These are phyloP conservation scores for Hibiscus syriacus DNA, from an alignment of 345 rosid species.

Conservation along the genomic window DNA sequence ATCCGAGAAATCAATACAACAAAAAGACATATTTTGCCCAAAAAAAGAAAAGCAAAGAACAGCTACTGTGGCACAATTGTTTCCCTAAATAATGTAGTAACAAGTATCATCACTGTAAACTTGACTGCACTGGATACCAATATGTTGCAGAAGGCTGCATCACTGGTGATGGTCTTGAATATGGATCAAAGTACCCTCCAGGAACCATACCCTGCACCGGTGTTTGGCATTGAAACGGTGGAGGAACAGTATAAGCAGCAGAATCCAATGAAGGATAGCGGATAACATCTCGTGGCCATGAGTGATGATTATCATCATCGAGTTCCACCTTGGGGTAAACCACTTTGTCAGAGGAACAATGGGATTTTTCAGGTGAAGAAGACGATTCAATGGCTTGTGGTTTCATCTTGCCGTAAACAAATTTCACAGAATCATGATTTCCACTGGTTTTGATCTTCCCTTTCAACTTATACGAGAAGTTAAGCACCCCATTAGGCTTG, in stretches of 20 bases:
- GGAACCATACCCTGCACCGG: neutral
- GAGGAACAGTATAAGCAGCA: neutral
- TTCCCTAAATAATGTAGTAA: neutral
- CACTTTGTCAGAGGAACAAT: neutral
- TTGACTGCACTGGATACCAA: neutral
- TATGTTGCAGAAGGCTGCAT: neutral
- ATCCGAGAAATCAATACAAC: neutral
- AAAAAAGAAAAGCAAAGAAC: no score
- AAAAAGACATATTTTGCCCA: no score
- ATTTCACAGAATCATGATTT: neutral
- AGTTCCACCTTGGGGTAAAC: neutral
- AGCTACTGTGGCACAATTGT: neutral
- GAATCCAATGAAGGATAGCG: neutral
- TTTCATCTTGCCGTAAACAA: no score
- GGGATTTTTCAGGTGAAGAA: no score
- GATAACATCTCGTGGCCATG: neutral
- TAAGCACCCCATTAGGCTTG: slow-evolving; percentile 34
- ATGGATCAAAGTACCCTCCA: neutral
- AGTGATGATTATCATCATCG: neutral
- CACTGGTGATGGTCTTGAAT: neutral
- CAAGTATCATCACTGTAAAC: neutral
- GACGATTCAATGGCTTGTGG: no score
- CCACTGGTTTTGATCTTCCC: neutral
- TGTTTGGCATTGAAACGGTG: neutral
- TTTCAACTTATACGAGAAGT: slow-evolving; percentile 23